A percentile compares a stretch with the other conserved stretches of the same genome.
phyloP scores from a whole-genome alignment of 192 early-diverging fungal species.

The Umbelopsis sp. region DNA sequence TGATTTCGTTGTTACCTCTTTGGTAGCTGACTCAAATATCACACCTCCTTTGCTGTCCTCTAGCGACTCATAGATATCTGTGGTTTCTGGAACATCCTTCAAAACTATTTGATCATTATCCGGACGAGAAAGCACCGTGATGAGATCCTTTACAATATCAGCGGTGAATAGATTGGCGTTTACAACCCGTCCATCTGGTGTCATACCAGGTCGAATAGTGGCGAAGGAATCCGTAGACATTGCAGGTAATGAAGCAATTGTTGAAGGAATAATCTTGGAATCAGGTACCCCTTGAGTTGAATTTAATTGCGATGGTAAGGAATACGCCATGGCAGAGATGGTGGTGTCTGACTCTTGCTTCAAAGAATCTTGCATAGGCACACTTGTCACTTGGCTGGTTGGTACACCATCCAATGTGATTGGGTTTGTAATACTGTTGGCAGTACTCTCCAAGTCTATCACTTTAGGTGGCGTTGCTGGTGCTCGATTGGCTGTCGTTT shows the following conservation, averaged over 20 bases:
- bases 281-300: not conserved
- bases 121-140: not conserved
- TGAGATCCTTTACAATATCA: slow-evolving; percentile 20
- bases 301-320: not conserved
- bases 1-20: not conserved
- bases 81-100: not conserved
- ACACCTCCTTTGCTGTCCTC: slow-evolving; percentile 18
- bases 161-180: slow-evolving; percentile 21
- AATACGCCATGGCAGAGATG: not conserved
- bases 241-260: not conserved
- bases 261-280: not conserved
- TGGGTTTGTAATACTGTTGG: not conserved
- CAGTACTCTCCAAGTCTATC: not conserved
- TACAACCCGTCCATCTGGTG: not conserved
- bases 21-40: slow-evolving; percentile 1
- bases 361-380: not conserved
- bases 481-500: not conserved
- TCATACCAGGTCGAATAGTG: slow-evolving; percentile 19
- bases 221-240: not conserved
- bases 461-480: not conserved
- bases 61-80: not conserved
- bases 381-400: not conserved
- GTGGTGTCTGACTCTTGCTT: not conserved
- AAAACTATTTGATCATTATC: not conserved
- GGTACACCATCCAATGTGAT: not conserved